phyloP scores from a whole-genome alignment of 1,284 basidiomycete genomes.

The Fistulina hepatica region DNA sequence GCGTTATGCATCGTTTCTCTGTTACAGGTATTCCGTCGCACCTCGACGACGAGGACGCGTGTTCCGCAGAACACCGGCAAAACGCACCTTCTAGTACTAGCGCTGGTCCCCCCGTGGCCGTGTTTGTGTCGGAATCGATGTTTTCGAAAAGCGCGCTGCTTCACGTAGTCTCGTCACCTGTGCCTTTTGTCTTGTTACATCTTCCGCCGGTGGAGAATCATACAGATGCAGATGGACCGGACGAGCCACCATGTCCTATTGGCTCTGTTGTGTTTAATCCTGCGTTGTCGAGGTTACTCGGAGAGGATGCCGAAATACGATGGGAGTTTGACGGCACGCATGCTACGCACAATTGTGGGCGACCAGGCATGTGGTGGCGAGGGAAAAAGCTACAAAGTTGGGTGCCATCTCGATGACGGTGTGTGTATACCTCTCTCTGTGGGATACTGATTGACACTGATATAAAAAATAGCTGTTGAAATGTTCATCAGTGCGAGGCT shows the following conservation, averaged over 20 bases:
- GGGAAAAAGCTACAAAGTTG: no score
- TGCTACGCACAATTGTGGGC: no score
- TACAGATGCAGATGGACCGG: constrained; percentile 9
- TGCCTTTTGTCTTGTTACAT: constrained; percentile 71
- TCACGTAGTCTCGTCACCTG: constrained; percentile 55
- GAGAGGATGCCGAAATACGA: constrained; percentile 47
- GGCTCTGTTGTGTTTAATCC: constrained; percentile 56
- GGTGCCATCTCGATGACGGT: no score
- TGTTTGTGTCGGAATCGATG: constrained; percentile 67
- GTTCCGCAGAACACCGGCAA: no score
- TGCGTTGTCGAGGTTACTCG: constrained; percentile 48
- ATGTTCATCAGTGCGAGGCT: no score
- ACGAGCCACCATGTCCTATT: no score
- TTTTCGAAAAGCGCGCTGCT: constrained; percentile 62
- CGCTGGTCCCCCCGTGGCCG: constrained; percentile 40
- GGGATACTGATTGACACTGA: no score
- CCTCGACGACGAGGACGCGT: background rate
- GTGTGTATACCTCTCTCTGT: no score
- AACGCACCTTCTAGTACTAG: no score
- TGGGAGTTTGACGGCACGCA: constrained; percentile 58
- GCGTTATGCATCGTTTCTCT: constrained; percentile 45
- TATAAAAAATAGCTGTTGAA: no score
- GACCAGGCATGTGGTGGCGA: no score
- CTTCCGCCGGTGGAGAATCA: no score
- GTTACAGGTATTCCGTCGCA: background rate